Percentiles rank a stretch among this genome's conserved stretches.
Conservation (phyloP, 2,329 filamentous ascomycete species). For the Orbilia oligospora region DNA sequence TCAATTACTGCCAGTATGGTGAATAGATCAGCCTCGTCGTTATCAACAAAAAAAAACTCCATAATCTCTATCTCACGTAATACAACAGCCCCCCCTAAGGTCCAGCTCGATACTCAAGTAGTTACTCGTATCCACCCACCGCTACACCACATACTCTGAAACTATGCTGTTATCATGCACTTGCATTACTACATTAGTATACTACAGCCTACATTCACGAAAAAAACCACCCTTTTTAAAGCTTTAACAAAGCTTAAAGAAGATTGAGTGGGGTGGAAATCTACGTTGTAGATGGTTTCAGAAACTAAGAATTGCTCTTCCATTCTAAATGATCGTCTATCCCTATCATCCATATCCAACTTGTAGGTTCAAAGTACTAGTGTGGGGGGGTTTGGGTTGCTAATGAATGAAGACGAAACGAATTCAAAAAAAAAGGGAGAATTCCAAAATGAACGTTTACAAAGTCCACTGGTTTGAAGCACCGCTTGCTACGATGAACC, state of each 20-base stretch:
- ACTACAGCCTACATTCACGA: not conserved
- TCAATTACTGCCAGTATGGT: no score
- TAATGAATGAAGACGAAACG: constrained; percentile 36
- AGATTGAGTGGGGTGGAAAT: not conserved
- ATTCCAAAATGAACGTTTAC: constrained; percentile 13
- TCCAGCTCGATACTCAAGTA: no score
- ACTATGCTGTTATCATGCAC: not conserved
- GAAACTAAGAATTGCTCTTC: constrained; percentile 32
- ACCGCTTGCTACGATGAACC: not conserved
- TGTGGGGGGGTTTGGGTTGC: constrained; percentile 8
- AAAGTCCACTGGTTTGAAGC: not conserved
- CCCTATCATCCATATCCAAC: constrained; percentile 51
- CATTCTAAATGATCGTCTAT: constrained; percentile 55
- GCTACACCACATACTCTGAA: not conserved
- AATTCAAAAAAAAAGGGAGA: constrained; percentile 22
- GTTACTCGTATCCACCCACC: not conserved
- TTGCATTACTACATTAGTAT: not conserved
- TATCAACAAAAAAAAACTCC: no score
- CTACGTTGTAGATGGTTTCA: not conserved
- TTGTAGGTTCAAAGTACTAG: constrained; percentile 2
- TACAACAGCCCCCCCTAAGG: not conserved
- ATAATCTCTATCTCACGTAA: not conserved
- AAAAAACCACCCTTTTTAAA: no score
- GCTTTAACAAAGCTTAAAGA: not conserved
- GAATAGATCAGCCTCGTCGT: no score